Evolutionary conservation across 306 rosid species (phyloP).

Genomic region (Aeschynomene evenia): DNA sequence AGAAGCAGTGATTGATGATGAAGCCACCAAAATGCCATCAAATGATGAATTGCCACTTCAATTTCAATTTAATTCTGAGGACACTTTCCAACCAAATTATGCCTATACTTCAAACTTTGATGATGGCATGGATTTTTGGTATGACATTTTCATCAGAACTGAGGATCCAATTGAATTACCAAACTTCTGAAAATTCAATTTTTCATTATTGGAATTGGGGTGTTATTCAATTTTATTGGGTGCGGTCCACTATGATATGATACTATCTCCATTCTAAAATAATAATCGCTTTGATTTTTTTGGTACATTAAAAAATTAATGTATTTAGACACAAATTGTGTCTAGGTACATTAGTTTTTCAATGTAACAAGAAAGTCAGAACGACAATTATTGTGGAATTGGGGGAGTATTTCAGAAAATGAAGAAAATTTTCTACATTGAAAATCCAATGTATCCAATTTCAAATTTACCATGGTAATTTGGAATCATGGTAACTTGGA

Average conservation of each 20-base stretch:
- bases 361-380: too few relatives aligned
- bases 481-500: neutral
- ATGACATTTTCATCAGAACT: slow-evolving; percentile 55
- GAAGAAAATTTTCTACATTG: too few relatives aligned
- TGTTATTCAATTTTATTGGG: neutral
- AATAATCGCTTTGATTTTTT: too few relatives aligned
- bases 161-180: slow-evolving; percentile 54
- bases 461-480: neutral
- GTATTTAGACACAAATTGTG: too few relatives aligned
- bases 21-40: slow-evolving; percentile 10
- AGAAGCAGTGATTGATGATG: slow-evolving; percentile 42
- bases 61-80: slow-evolving; percentile 30
- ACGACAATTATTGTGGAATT: too few relatives aligned
- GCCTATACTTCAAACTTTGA: slow-evolving; percentile 31
- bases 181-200: slow-evolving; percentile 43
- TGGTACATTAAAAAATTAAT: too few relatives aligned
- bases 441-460: too few relatives aligned
- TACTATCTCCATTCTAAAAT: too few relatives aligned
- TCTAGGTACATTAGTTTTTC: too few relatives aligned
- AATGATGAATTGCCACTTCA: slow-evolving; percentile 30
- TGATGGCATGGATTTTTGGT: slow-evolving; percentile 89
- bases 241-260: too few relatives aligned
- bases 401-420: too few relatives aligned
- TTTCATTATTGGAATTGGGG: slow-evolving; percentile 8
- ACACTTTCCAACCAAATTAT: slow-evolving; percentile 26